These are phyloP conservation scores for Mycena latifolia DNA, from an alignment of 768 basidiomycete genomes.

Conservation along the genomic window DNA sequence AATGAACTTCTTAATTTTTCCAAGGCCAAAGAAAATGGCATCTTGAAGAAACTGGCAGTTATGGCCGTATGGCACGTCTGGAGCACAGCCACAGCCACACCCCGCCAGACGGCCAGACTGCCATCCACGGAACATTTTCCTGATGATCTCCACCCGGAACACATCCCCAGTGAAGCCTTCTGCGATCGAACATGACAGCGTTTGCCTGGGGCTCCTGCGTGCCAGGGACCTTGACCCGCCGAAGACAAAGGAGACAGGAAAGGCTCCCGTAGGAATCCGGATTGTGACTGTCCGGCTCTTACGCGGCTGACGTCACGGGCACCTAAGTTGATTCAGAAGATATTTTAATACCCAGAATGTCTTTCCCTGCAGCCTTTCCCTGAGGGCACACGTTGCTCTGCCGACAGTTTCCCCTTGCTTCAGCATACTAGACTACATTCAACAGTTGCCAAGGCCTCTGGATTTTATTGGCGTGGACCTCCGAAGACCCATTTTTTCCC, in stretches of 20 bases:
- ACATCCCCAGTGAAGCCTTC: conserved; percentile 6
- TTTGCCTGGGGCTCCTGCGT: conserved; percentile 4
- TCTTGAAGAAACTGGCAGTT: no score
- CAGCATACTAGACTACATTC: conserved; percentile 57
- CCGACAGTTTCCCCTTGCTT: conserved; percentile 51
- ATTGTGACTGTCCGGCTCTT: no score
- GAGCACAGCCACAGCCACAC: no score
- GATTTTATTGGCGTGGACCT: conserved; percentile 54
- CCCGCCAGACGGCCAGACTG: no score
- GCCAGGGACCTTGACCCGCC: conserved; percentile 5
- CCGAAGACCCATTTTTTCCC: conserved; percentile 51
- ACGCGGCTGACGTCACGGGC: neutral
- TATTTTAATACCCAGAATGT: no score
- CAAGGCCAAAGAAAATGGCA: no score
- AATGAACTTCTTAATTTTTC: no score
- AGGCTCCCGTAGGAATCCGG: neutral
- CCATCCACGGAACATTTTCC: no score
- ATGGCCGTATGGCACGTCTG: no score
- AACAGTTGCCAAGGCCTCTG: conserved; percentile 55
- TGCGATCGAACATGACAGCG: conserved; percentile 11
- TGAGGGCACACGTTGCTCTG: conserved; percentile 48
- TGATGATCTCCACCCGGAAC: neutral
- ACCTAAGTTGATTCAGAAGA: no score
- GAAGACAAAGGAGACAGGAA: conserved; percentile 20
- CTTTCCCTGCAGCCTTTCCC: no score